Evolutionary conservation across 2,329 filamentous ascomycete genomes (phyloP).

Genomic region (Colletotrichum sp.): DNA sequence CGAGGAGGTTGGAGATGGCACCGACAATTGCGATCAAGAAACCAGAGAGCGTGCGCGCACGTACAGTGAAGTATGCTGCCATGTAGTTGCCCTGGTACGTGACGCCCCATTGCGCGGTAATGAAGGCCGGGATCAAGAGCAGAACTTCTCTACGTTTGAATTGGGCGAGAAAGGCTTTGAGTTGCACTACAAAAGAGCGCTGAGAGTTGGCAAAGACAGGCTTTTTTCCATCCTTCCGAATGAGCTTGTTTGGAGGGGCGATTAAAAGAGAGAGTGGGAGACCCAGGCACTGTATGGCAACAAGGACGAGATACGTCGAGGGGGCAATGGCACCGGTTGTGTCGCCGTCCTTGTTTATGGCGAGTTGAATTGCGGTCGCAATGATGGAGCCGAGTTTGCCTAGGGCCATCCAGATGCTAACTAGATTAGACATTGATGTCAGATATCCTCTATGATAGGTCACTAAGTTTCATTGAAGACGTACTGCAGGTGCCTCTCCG

Average conservation of each 20-base stretch:
- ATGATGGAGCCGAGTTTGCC: constrained; percentile 58
- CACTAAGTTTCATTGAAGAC: too few species aligned
- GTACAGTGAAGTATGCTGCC: constrained; percentile 20
- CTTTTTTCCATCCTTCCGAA: constrained; percentile 39
- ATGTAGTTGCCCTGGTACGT: constrained; percentile 25
- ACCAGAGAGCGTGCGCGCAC: constrained; percentile 25
- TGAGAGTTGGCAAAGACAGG: constrained; percentile 27
- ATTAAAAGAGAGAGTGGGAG: constrained; percentile 48
- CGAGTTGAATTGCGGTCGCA: constrained; percentile 54
- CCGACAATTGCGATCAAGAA: constrained; percentile 45
- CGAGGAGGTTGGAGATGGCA: constrained; percentile 10
- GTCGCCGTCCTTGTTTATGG: constrained; percentile 48
- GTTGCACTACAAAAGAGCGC: constrained; percentile 29
- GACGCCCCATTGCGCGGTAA: constrained; percentile 23
- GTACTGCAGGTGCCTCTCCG: constrained; percentile 45
- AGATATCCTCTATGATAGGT: background rate
- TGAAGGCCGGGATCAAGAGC: constrained; percentile 19
- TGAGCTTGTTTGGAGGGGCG: constrained; percentile 49
- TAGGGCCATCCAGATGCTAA: constrained; percentile 57
- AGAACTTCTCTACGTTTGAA: constrained; percentile 11
- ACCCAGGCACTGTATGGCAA: constrained; percentile 49
- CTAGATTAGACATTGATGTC: background rate
- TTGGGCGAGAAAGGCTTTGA: constrained; percentile 1
- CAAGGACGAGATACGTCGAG: constrained; percentile 43
- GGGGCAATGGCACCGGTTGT: constrained; percentile 49